Evolutionary conservation across 805 yeast species (phyloP), one percentile per base, ranked within the genome.

Genomic region (Saccharomyces cerevisiae): DNA sequence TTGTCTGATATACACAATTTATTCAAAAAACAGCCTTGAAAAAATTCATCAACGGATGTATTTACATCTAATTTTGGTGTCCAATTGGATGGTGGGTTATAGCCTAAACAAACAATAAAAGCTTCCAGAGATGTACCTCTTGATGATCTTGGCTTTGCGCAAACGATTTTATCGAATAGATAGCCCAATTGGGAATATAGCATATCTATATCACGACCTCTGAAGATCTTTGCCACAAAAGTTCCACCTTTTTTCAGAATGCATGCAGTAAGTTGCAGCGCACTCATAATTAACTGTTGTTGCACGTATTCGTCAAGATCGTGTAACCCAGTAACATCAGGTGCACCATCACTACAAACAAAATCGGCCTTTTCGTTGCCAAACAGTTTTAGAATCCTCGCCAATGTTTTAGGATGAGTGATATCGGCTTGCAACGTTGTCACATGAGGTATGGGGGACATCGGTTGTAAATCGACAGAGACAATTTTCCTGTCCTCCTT

Each of bases 341-440:
- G 99, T 0, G 99, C 99, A 54, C 99, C 99, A 69, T 94, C 98
- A 63, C 96, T 85, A 64, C 96, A 89, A 0, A 94, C 96, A 67
- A 92, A 86, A 70, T 94, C 99, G 0, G 98, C 98, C 53, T 87
- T 84, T 60, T 88, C 88, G 43, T 97, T 96, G 24, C 88, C 96
- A 73, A 94, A 94, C 46, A 86, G 78, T 32, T 84, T 85, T 61
- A 88, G 71, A 48, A 94, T 94, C 63, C 76, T 79, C 41, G 79
- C 78, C 51, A 94, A 76, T 0, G 99, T 94, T 65, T 83, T 82
- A 14, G 99, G 97, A 72, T 94, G 97, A 1, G 99, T 94, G 61
- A 94, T 94, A 71, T 94, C 99, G 1, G 98, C 98, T 69, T 94
- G 98, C 51, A 94, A 71, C 2, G 96, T 84, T 0, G 84, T 86